phyloP scores from a whole-genome alignment of 129 eudicot genomes.

The Kitagawia praeruptora region DNA sequence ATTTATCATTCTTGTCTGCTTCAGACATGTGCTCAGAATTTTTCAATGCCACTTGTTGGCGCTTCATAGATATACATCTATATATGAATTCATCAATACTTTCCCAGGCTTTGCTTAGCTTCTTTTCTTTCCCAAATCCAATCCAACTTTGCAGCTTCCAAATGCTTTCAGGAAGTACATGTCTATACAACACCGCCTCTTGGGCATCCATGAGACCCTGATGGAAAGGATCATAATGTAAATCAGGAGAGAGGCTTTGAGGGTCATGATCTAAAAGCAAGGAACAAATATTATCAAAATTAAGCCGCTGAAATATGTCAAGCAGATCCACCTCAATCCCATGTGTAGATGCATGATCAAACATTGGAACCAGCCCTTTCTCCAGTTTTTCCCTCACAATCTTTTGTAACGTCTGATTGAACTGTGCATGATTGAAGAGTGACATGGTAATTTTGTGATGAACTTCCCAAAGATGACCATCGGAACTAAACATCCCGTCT shows the following conservation, averaged over 20 bases:
- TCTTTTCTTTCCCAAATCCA: conserved; percentile 41
- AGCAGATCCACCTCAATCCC: conserved; percentile 30
- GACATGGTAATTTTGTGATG: conserved; percentile 10
- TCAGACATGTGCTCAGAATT: neutral
- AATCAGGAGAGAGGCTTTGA: conserved; percentile 17
- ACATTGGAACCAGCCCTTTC: conserved; percentile 28
- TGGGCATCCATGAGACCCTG: conserved; percentile 22
- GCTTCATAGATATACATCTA: conserved; percentile 12
- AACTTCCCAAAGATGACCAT: conserved; percentile 13
- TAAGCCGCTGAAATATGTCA: conserved; percentile 38
- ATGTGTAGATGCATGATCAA: conserved; percentile 4
- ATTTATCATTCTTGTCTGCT: neutral
- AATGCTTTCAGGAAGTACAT: conserved; percentile 2
- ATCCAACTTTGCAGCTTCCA: conserved; percentile 17
- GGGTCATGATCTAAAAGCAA: conserved; percentile 36
- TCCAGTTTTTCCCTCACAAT: conserved; percentile 16
- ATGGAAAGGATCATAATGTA: conserved; percentile 22
- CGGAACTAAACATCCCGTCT: conserved; percentile 19
- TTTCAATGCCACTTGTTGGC: neutral
- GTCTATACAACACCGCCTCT: conserved; percentile 39
- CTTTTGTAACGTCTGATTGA: too few species aligned
- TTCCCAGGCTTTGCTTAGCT: conserved; percentile 21
- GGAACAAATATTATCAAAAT: conserved; percentile 30
- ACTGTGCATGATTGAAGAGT: neutral
- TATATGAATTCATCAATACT: conserved; percentile 32